Base-by-base conservation (phyloP, 176 grass and related monocot genomes). In the Zoysia pacifica region DNA sequence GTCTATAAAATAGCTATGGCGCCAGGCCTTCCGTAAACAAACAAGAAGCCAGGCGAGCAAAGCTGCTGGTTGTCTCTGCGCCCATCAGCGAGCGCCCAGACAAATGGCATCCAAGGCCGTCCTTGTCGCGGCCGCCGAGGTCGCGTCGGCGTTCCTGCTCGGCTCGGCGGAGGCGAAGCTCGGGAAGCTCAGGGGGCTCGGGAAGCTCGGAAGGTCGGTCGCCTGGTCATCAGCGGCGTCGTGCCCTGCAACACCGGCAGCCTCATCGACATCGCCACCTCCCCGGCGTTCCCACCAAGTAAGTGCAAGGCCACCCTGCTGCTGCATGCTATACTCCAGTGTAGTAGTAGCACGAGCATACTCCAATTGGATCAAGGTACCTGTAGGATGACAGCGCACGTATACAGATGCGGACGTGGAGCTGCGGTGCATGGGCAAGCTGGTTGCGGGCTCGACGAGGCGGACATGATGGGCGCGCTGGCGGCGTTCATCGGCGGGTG, bases 221-320 rank as follows among this genome's bases (percentile, higher is more conserved):
- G 54, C 45, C 63, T 84, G 2, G 4, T 89, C 15, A 40, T 89
- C 81, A 84, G 72, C 45, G 91, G 81, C 77, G 75, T 86, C 6
- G 84, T 93, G 70, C 84, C 91, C 6, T 93, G 91, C 87, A 87
- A 62, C 73, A 84, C 76, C 56, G 84, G 84, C 77, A 84, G 77
- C 78, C 81, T 87, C 44, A 87, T 91, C 72, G 77, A 91, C 81
- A 81, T 86, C 55, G 81, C 77, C 15, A 78, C 84, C 69, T 84
- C 90, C 12, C 87, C 87, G 0, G 77, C 14, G 1, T 93, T 89
- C 80, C 87, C 90, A 18, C 87, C 90, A 18, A 67, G 90, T 83
- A 83, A 70, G 81, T 52, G 1, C 2, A 39, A 0, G 28, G 28
- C 0, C 51, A 53, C 51, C 28, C 28, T 28, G 28, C 28, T 28